A percentile compares a stretch with the other conserved stretches of the same genome.
Conservation (phyloP, 192 early-diverging fungal genomes). For the Dissophora ornata region DNA sequence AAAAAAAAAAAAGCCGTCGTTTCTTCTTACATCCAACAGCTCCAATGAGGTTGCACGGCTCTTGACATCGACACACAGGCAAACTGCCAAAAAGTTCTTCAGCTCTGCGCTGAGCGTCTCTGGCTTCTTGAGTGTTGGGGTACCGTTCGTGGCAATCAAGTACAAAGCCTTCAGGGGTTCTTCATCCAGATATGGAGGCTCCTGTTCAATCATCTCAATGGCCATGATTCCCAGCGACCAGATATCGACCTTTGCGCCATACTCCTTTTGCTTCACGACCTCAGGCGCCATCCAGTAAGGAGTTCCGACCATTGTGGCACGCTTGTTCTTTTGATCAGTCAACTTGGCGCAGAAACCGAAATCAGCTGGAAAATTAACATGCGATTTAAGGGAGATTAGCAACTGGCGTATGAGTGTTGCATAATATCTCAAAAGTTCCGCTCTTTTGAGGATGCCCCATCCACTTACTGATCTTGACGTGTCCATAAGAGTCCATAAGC, state of each 20-base stretch:
- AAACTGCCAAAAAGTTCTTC: slow-evolving; percentile 88
- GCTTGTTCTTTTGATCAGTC: slow-evolving; percentile 83
- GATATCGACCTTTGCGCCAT: slow-evolving; percentile 84
- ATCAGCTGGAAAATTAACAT: slow-evolving; percentile 59
- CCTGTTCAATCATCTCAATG: slow-evolving; percentile 98
- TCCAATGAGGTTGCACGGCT: slow-evolving; percentile 82
- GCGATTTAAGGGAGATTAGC: not conserved
- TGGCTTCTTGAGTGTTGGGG: slow-evolving; percentile 92
- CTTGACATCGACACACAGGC: slow-evolving; percentile 89
- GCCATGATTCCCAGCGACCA: slow-evolving; percentile 98
- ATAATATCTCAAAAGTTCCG: too few species aligned
- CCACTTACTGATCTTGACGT: slow-evolving; percentile 81
- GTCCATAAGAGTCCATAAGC: slow-evolving; percentile 81
- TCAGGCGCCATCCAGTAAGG: slow-evolving; percentile 93
- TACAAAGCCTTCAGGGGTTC: slow-evolving; percentile 95
- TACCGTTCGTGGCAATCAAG: slow-evolving; percentile 96
- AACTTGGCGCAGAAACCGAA: slow-evolving; percentile 97
- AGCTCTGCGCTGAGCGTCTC: slow-evolving; percentile 83
- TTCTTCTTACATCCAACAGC: slow-evolving; percentile 71
- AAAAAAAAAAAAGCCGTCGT: too few species aligned
- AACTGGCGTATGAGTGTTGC: too few species aligned
- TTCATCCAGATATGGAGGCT: slow-evolving; percentile 96
- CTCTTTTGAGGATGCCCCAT: too few species aligned
- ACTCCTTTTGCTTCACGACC: slow-evolving; percentile 86
- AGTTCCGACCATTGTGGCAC: slow-evolving; percentile 91